phyloP scores from a whole-genome alignment of 2,329 filamentous ascomycete species.

The Didymella sp. region DNA sequence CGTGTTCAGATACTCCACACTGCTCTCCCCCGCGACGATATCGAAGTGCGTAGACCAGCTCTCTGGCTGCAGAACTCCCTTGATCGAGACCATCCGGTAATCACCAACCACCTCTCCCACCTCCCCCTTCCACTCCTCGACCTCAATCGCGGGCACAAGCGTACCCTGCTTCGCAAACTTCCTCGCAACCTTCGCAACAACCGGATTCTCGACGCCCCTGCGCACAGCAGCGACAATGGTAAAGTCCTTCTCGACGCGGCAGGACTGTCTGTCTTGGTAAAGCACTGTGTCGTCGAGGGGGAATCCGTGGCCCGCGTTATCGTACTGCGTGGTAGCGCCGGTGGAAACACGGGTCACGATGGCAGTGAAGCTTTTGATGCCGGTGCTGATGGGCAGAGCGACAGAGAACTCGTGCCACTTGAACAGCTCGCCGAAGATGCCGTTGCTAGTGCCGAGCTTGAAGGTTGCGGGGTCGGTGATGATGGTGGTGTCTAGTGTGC shows the following conservation, averaged over 20 bases:
- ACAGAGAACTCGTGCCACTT: slow-evolving; percentile 18
- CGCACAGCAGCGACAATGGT: slow-evolving; percentile 14
- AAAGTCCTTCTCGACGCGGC: slow-evolving; percentile 1
- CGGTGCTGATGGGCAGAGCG: neutral
- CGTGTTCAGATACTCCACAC: neutral
- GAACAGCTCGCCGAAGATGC: slow-evolving; percentile 14
- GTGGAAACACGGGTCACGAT: slow-evolving; percentile 9
- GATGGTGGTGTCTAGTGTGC: slow-evolving; percentile 12
- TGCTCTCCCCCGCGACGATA: slow-evolving; percentile 8
- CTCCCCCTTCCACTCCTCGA: slow-evolving; percentile 13
- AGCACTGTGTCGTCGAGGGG: slow-evolving; percentile 8
- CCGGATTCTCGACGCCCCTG: slow-evolving; percentile 2
- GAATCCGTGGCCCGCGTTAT: slow-evolving; percentile 13
- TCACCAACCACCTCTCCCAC: neutral
- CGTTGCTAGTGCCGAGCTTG: neutral
- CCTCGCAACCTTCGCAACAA: slow-evolving; percentile 5
- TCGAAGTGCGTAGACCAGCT: slow-evolving; percentile 10
- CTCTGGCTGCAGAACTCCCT: slow-evolving; percentile 5
- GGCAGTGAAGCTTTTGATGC: slow-evolving; percentile 12
- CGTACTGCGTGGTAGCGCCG: slow-evolving; percentile 2
- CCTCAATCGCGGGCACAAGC: slow-evolving; percentile 2
- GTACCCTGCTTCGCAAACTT: slow-evolving; percentile 9
- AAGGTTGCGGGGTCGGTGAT: neutral
- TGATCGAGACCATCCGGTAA: neutral
- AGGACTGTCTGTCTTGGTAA: slow-evolving; percentile 11